phyloP scores from a whole-genome alignment of 2,329 filamentous ascomycete genomes.

The Curvularia sp. region DNA sequence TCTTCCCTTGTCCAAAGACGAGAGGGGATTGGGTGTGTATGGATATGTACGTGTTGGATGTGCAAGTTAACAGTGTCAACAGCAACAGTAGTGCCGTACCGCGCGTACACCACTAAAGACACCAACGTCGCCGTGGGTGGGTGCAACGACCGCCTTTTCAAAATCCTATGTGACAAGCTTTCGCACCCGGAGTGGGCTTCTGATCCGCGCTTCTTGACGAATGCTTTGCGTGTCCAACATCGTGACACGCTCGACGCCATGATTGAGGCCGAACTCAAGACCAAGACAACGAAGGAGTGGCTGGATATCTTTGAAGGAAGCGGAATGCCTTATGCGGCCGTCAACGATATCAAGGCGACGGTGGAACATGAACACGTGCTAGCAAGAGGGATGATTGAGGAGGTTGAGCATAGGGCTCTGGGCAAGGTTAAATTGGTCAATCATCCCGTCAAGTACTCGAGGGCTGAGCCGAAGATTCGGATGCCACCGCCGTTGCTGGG shows the following conservation, averaged over 20 bases:
- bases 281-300: constrained; percentile 88
- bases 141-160: constrained; percentile 68
- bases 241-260: constrained; percentile 76
- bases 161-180: constrained; percentile 65
- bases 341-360: constrained; percentile 89
- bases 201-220: constrained; percentile 65
- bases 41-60: neutral
- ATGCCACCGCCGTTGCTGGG: constrained; percentile 82
- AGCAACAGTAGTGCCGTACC: constrained; percentile 93
- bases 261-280: constrained; percentile 76
- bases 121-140: constrained; percentile 69
- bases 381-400: constrained; percentile 86
- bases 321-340: constrained; percentile 90
- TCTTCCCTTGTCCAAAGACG: too few species aligned
- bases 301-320: constrained; percentile 83
- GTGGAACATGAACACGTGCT: constrained; percentile 80
- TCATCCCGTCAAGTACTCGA: constrained; percentile 91
- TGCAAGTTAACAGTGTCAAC: neutral
- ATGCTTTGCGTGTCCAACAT: constrained; percentile 68
- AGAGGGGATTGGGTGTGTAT: neutral
- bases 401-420: constrained; percentile 81
- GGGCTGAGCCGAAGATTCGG: constrained; percentile 76
- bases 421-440: constrained; percentile 89
- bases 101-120: constrained; percentile 72
- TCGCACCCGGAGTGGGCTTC: constrained; percentile 64